These are phyloP conservation scores for Arthrobotrys pseudoclavata DNA, from an alignment of 2,329 filamentous ascomycete species.

Conservation along the genomic window DNA sequence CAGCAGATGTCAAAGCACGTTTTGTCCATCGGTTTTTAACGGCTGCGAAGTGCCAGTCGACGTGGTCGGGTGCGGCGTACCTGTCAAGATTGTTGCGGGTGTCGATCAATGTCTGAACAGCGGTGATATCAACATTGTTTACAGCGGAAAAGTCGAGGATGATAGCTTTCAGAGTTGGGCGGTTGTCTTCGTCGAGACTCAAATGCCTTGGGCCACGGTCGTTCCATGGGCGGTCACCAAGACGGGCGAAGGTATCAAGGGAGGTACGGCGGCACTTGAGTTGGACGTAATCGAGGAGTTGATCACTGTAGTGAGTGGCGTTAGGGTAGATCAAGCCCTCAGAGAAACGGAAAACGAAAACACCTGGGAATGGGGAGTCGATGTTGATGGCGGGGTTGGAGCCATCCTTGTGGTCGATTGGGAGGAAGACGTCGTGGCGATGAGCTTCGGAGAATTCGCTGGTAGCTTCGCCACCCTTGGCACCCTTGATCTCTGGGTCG, in stretches of 20 bases:
- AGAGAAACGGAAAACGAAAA: slow-evolving; percentile 95
- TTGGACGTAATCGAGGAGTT: slow-evolving; percentile 78
- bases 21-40: slow-evolving; percentile 97
- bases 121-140: slow-evolving; percentile 94
- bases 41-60: slow-evolving; percentile 96
- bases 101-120: slow-evolving; percentile 91
- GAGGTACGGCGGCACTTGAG: slow-evolving; percentile 82
- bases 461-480: slow-evolving; percentile 64
- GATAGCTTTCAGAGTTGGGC: slow-evolving; percentile 84
- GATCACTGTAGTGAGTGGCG: slow-evolving; percentile 87
- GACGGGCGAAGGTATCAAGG: slow-evolving; percentile 74
- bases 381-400: slow-evolving; percentile 86
- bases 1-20: slow-evolving; percentile 85
- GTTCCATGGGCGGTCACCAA: slow-evolving; percentile 92
- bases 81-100: slow-evolving; percentile 92
- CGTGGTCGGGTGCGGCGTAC: slow-evolving; percentile 82
- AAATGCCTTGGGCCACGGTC: slow-evolving; percentile 71
- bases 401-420: slow-evolving; percentile 87
- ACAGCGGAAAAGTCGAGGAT: slow-evolving; percentile 94
- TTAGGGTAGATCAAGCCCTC: slow-evolving; percentile 98
- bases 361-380: slow-evolving; percentile 85
- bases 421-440: slow-evolving; percentile 84
- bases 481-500: slow-evolving; percentile 62
- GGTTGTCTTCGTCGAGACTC: slow-evolving; percentile 69
- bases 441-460: slow-evolving; percentile 65